Evolutionary conservation across 176 grass and related monocot genomes (phyloP).

Genomic region (Carex kokanica): DNA sequence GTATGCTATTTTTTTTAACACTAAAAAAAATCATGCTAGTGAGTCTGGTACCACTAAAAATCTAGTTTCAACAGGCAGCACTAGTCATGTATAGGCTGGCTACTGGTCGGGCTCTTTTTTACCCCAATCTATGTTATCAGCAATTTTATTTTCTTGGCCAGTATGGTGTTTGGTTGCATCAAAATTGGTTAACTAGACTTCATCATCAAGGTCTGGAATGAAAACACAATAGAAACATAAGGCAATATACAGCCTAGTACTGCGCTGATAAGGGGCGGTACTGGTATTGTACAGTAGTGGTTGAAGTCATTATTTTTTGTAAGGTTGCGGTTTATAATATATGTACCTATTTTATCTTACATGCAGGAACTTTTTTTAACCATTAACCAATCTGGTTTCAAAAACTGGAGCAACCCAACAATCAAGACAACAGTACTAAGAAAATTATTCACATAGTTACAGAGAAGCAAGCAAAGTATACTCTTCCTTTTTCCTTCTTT

Average conservation of each 20-base stretch:
- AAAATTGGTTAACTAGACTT: not conserved
- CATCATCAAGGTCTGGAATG: not conserved
- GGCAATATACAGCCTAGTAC: not conserved
- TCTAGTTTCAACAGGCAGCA: not conserved
- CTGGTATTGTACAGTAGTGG: not conserved
- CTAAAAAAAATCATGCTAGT: not conserved
- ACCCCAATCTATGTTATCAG: too few relatives aligned
- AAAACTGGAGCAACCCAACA: slow-evolving; percentile 9
- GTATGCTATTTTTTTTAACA: slow-evolving; percentile 10
- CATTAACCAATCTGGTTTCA: not conserved
- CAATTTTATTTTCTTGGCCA: not conserved
- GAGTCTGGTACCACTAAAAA: slow-evolving; percentile 5
- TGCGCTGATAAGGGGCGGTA: not conserved
- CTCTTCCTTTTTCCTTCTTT: not conserved
- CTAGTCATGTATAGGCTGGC: not conserved
- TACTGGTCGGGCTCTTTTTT: not conserved
- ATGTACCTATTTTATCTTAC: not conserved
- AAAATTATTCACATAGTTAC: not conserved
- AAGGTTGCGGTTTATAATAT: not conserved
- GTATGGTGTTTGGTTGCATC: not conserved
- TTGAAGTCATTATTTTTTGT: not conserved
- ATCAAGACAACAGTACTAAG: not conserved
- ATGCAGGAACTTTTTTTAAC: slow-evolving; percentile 14
- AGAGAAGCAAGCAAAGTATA: not conserved
- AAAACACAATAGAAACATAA: not conserved